These are phyloP conservation scores for Populus trichocarpa DNA, from an alignment of 441 rosid species.

Conservation along the genomic window DNA sequence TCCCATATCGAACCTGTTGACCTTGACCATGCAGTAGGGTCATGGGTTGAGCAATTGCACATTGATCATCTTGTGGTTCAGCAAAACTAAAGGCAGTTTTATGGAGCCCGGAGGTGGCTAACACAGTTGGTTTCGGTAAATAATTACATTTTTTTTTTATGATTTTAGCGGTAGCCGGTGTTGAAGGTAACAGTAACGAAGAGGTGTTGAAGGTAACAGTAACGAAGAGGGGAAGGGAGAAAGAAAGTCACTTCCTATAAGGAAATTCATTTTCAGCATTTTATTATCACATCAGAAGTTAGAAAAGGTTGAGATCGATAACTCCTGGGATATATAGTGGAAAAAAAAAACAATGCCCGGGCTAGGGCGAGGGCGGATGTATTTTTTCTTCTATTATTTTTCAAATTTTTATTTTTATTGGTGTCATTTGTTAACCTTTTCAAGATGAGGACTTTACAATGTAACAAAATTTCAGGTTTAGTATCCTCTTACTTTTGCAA, in stretches of 20 bases:
- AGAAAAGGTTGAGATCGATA: background rate
- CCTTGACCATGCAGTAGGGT: constrained; percentile 46
- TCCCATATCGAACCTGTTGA: constrained; percentile 61
- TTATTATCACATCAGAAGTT: background rate
- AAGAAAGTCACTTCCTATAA: background rate
- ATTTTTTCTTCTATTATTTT: background rate
- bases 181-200: background rate
- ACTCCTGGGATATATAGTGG: background rate
- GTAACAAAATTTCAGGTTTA: background rate
- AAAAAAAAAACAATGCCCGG: background rate
- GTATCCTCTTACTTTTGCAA: too few relatives aligned
- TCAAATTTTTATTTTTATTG: background rate
- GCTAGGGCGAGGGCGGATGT: background rate
- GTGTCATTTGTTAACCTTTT: background rate
- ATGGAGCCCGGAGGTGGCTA: background rate
- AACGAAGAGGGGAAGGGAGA: background rate
- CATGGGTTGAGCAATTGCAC: constrained; percentile 58
- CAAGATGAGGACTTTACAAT: background rate
- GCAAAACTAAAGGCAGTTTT: background rate
- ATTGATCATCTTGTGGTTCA: background rate
- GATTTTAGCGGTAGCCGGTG: background rate
- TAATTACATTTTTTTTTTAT: background rate
- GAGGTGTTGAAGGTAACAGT: background rate
- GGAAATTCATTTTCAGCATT: background rate
- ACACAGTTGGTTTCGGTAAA: background rate